Base-by-base conservation (phyloP, 1,139 yeast genomes). In the Blastobotrys malaysiensis region DNA sequence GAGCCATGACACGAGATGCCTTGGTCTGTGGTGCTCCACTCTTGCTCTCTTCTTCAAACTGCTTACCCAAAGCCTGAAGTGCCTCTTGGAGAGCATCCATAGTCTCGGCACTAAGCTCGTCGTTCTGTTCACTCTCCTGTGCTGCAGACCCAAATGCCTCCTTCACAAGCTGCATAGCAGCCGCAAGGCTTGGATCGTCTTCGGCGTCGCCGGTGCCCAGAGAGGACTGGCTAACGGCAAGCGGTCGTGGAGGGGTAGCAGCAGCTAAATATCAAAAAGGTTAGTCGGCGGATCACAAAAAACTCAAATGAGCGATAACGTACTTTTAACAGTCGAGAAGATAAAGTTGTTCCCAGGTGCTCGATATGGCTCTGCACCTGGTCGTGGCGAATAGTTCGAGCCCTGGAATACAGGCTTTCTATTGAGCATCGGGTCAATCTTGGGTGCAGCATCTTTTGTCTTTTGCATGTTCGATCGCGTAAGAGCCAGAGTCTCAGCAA, bases 401-500 rank as follows among this genome's bases (percentile, higher is more conserved):
- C 46, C 51, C 36, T 55, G 54, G 48, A 55, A 53, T 7, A 53
- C 51, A 4, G 48, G 43, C 36, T 59, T 53, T 13, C 66, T 54
- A 20, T 58, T 54, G 14, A 66, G 52, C 67, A 63, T 65, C 3
- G 67, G 69, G 52, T 66, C 69, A 27, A 59, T 57, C 21, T 54
- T 57, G 5, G 52, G 24, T 14, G 56, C 52, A 14, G 53, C 49
- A 9, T 52, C 52, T 39, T 56, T 57, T 45, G 59, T 63, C 50
- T 55, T 55, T 26, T 59, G 59, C 63, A 64, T 65, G 43, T 58
- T 69, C 66, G 81, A 73, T 46, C 87, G 70, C 53, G 83, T 82
- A 51, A 77, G 64, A 0, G 86, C 86, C 58, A 84, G 70, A 0
- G 88, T 80, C 60, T 84, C 86, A 0, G 88, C 88, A 46, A 84